Evolutionary conservation across 768 basidiomycete species (phyloP), one percentile per base, ranked within the genome.

Genomic region (Coprinopsis marcescibilis): DNA sequence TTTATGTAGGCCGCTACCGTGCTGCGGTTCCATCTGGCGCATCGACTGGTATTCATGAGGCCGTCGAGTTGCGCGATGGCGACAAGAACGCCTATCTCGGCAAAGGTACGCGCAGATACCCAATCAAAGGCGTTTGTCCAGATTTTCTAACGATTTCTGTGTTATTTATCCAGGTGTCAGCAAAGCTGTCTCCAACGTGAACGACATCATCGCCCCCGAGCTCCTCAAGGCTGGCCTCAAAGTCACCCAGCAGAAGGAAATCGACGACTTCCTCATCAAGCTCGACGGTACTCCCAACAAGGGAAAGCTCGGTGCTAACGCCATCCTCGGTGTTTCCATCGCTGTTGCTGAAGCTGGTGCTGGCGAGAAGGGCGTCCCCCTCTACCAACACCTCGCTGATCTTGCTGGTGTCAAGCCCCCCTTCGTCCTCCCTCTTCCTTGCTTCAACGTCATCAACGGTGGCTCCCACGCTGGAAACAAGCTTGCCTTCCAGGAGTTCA

Each of bases 401-500:
- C 85, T 99, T 56, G 90, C 96, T 49, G 95, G 95, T 57, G 80
- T 95, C 69, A 91, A 94, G 70, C 75, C 90, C 44, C 95, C 96
- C 36, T 97, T 84, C 68, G 77, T 91, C 51, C 85, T 98, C 59
- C 96, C 96, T 51, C 72, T 70, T 63, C 96, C 96, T 39, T 83
- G 89, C 49, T 93, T 99, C 81, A 99, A 99, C 67, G 96, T 99
- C 59, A 99, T 99, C 77, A 99, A 99, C 71, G 96, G 96, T 67
- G 96, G 96, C 54, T 97, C 95, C 53, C 96, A 99, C 65, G 96
- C 96, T 49, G 96, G 96, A 42, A 99, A 99, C 80, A 94, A 95
- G 71, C 88, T 99, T 53, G 96, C 96, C 30, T 99, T 98, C 89
- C 96, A 99, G 71, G 96, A 99, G 71, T 99, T 99, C 78, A 98